Conservation (phyloP, 495 filamentous ascomycete species). For the Penicillium arizonense region DNA sequence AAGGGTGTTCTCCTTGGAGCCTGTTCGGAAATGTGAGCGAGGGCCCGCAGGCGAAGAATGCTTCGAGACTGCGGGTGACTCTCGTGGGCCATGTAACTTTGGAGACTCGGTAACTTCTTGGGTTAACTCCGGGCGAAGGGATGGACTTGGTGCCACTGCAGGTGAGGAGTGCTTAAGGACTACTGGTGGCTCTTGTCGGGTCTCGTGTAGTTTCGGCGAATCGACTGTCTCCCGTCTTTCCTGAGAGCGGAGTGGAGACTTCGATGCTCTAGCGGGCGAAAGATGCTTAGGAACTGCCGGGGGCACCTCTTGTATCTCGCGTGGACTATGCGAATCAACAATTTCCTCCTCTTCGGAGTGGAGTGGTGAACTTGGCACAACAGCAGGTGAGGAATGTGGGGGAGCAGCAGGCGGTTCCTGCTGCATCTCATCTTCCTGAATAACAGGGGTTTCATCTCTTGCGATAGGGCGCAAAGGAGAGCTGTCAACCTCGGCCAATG, state of each 20-base stretch:
- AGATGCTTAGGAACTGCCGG: background rate
- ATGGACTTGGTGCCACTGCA: background rate
- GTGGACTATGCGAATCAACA: background rate
- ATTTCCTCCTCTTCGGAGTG: background rate
- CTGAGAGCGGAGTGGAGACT: background rate
- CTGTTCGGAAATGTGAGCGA: background rate
- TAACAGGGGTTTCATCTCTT: conserved; percentile 4
- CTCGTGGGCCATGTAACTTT: background rate
- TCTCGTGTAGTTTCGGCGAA: background rate
- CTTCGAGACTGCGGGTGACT: background rate
- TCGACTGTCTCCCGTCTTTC: background rate
- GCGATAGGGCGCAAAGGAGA: conserved; percentile 7
- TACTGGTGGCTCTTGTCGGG: background rate
- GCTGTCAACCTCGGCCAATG: background rate
- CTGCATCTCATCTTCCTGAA: background rate
- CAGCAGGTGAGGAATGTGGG: background rate
- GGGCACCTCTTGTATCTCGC: background rate
- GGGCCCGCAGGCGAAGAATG: conserved; percentile 1
- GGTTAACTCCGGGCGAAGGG: background rate
- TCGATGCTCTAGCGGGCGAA: background rate
- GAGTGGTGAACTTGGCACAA: conserved; percentile 13
- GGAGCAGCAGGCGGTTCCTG: background rate
- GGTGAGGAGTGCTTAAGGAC: background rate
- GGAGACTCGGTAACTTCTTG: background rate
- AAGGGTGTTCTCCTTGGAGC: conserved; percentile 5